These are phyloP conservation scores for Chenopodium suecicum DNA, from an alignment of 148 eudicot species.

Conservation along the genomic window DNA sequence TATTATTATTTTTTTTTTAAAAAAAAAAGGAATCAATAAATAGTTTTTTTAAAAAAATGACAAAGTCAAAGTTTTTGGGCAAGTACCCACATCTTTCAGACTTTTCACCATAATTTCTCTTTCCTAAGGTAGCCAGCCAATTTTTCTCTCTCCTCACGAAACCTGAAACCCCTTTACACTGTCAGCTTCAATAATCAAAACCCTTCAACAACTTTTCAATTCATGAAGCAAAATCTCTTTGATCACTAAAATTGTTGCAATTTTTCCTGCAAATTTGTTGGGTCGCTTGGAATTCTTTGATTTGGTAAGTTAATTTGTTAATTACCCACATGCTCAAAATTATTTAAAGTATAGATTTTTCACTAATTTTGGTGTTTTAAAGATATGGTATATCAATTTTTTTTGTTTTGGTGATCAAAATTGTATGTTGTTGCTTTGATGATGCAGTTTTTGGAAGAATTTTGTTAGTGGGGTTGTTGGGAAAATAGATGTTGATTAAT, in stretches of 20 bases:
- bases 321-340: constrained; percentile 20
- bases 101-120: constrained; percentile 7
- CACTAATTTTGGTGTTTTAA: neutral
- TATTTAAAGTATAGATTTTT: neutral
- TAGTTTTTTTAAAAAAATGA: neutral
- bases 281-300: constrained; percentile 2
- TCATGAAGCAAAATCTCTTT: constrained; percentile 8
- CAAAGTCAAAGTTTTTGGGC: constrained; percentile 34
- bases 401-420: constrained; percentile 25
- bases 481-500: constrained; percentile 45
- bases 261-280: constrained; percentile 14
- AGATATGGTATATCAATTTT: constrained; percentile 1
- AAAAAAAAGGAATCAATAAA: neutral
- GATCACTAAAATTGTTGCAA: constrained; percentile 16
- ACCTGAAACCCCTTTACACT: constrained; percentile 23
- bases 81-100: constrained; percentile 14
- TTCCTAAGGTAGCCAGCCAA: constrained; percentile 3
- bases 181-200: constrained; percentile 10
- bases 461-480: constrained; percentile 18
- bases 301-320: constrained; percentile 31
- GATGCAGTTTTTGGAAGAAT: constrained; percentile 33
- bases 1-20: too few species aligned
- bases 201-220: constrained; percentile 5
- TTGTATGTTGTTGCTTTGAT: constrained; percentile 13
- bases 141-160: constrained; percentile 30